Conservation (phyloP, 306 rosid species). For the Corylus avellana region DNA sequence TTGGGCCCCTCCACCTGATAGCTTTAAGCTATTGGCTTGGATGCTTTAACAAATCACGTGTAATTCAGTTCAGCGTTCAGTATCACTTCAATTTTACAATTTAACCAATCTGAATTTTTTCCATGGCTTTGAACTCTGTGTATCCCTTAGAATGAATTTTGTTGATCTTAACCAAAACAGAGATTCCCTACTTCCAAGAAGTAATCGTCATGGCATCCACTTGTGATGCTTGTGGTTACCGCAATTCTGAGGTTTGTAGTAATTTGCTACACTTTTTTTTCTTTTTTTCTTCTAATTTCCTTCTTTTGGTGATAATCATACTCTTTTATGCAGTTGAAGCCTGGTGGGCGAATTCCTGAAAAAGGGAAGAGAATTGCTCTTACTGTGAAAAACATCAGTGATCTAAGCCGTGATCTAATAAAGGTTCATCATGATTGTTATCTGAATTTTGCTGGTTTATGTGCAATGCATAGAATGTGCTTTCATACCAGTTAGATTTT, state of each 20-base stretch:
- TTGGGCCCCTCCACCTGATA: not conserved
- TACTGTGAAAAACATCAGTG: constrained; percentile 53
- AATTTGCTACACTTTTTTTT: constrained; percentile 25
- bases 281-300: not conserved
- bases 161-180: constrained; percentile 59
- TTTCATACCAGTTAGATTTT: not conserved
- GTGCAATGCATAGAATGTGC: not conserved
- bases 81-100: not conserved
- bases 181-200: constrained; percentile 97
- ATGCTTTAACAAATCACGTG: not conserved
- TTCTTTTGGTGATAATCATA: constrained; percentile 20
- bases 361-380: constrained; percentile 81
- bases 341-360: constrained; percentile 87
- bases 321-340: constrained; percentile 73
- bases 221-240: constrained; percentile 93
- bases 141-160: constrained; percentile 15
- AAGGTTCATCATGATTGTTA: constrained; percentile 54
- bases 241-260: constrained; percentile 86
- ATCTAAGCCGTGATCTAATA: constrained; percentile 91
- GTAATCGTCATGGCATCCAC: constrained; percentile 97
- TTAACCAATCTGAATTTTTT: not conserved
- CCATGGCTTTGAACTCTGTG: not conserved
- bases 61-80: not conserved
- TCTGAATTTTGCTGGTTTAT: constrained; percentile 5
- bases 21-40: not conserved